Base-by-base conservation (phyloP, 805 yeast species). In the Diddensiella transvaalensis region DNA sequence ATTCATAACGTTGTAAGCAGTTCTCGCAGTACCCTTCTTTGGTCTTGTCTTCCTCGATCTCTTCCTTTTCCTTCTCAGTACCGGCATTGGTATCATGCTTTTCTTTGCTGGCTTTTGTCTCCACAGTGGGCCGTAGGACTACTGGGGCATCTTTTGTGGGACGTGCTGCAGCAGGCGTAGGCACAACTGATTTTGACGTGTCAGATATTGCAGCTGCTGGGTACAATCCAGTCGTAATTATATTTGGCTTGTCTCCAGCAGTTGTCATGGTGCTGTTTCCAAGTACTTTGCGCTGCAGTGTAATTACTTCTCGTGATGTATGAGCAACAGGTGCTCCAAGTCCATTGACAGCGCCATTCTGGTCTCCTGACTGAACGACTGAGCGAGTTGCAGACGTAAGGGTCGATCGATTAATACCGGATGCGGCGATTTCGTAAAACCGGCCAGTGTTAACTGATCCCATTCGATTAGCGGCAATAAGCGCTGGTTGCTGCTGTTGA, bases 21-120 rank as follows among this genome's bases (percentile, higher is more conserved):
- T 91, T 91, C 63, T 91, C 99, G 68, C 99, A 91, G 66, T 87
- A 90, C 0, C 97, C 97, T 0, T 91, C 77, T 47, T 56, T 54
- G 35, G 29, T 22, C 44, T 42, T 38, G n/a, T n/a, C n/a, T 36
- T 40, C 48, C 30, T 40, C 39, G 38, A 10, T 15, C 19, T 29
- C 36, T 39, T 23, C 40, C 21, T 35, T 35, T 35, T 35, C 21
- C n/a, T n/a, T n/a, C n/a, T n/a, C n/a, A n/a, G n/a, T n/a, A n/a
- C n/a, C n/a, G n/a, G n/a, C n/a, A 35, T 15, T 15, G 8, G 8
- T 35, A n/a, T 26, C 18, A 4, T 11, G 5, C 26, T 40, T 40
- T 40, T 22, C n/a, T 26, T n/a, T 32, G n/a, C 11, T n/a, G 13
- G 10, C 39, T n/a, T 26, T 29, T 29, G 38, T 6, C 11, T 40